These are phyloP conservation scores for Trichocomaceae sp. DNA, from an alignment of 2,329 filamentous ascomycete genomes.

Conservation along the genomic window DNA sequence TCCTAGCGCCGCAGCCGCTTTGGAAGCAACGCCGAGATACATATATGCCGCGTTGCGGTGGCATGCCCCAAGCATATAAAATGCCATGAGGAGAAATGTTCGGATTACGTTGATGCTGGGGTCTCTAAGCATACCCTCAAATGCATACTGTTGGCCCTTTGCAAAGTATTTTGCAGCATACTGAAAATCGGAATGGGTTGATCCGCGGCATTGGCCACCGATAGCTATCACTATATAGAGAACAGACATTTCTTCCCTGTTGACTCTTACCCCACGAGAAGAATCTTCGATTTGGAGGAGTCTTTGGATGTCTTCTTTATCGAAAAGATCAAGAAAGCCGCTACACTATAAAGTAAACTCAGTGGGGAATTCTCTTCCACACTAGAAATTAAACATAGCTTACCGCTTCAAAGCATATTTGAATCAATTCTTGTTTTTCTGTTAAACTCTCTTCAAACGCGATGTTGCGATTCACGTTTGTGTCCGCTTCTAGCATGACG, in stretches of 20 bases:
- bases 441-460: conserved; percentile 28
- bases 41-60: conserved; percentile 57
- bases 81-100: conserved; percentile 51
- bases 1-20: conserved; percentile 52
- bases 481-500: conserved; percentile 48
- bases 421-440: conserved; percentile 30
- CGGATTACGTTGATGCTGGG: conserved; percentile 49
- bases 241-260: conserved; percentile 19
- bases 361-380: conserved; percentile 1
- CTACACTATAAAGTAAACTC: conserved; percentile 27
- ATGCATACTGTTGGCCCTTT: conserved; percentile 43
- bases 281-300: conserved; percentile 9
- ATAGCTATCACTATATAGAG: conserved; percentile 46
- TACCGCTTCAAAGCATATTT: conserved; percentile 25
- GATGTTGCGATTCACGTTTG: conserved; percentile 28
- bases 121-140: conserved; percentile 48
- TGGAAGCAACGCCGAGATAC: conserved; percentile 55
- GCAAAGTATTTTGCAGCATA: conserved; percentile 40
- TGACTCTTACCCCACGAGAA: conserved; percentile 16
- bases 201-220: conserved; percentile 44
- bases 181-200: conserved; percentile 24
- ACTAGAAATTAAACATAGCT: conserved; percentile 7
- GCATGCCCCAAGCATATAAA: conserved; percentile 55
- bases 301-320: conserved; percentile 21
- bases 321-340: conserved; percentile 36